phyloP scores from a whole-genome alignment of 148 eudicot genomes.

The Selenicereus undatus region DNA sequence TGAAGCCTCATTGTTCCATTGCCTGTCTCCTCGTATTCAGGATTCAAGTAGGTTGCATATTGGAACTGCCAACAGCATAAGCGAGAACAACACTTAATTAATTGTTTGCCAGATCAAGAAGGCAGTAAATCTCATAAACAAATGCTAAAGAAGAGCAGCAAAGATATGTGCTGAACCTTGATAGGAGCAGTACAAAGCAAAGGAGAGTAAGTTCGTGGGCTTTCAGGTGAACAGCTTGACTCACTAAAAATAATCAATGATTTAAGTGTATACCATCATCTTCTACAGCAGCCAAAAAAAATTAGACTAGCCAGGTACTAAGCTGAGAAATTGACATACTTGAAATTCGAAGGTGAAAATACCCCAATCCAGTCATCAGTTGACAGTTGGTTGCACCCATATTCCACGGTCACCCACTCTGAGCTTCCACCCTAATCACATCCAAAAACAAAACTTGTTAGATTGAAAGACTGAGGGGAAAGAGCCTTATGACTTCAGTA shows the following conservation, averaged over 20 bases:
- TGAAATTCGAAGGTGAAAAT: constrained; percentile 90
- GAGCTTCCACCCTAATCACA: constrained; percentile 8
- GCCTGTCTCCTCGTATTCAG: constrained; percentile 51
- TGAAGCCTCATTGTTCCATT: constrained; percentile 66
- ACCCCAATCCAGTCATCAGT: constrained; percentile 87
- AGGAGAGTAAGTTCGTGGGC: constrained; percentile 39
- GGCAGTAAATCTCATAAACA: not conserved
- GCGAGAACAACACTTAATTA: not conserved
- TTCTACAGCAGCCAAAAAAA: not conserved
- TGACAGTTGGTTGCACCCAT: constrained; percentile 32
- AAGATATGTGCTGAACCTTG: constrained; percentile 36
- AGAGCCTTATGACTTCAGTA: not conserved
- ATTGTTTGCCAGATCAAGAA: not conserved
- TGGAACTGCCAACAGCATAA: constrained; percentile 52
- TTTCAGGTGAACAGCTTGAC: constrained; percentile 48
- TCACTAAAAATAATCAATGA: constrained; percentile 32
- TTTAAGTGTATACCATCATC: not conserved
- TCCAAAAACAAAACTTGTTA: not conserved
- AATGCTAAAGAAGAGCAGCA: not conserved
- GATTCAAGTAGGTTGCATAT: constrained; percentile 63
- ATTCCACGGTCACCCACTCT: constrained; percentile 6
- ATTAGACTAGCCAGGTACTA: not conserved
- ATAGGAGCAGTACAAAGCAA: constrained; percentile 63
- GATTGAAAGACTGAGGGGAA: not conserved
- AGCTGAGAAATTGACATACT: constrained; percentile 29